Percentiles rank a stretch among this genome's conserved stretches.
Evolutionary conservation across 176 grass and related monocot species (phyloP).

Genomic region (Rhynchospora breviuscula): DNA sequence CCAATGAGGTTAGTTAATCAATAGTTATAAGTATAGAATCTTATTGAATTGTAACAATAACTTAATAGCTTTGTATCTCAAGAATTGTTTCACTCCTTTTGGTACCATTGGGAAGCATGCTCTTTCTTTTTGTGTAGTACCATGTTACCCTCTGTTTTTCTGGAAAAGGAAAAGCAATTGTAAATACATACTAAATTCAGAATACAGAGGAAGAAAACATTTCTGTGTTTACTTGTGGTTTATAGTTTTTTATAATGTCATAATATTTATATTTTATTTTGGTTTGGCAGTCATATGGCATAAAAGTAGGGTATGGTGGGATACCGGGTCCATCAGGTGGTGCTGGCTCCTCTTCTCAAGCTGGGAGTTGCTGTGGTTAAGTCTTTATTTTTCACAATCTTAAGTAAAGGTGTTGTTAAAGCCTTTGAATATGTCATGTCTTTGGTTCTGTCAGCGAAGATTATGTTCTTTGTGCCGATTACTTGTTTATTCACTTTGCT

Average conservation of each 20-base stretch:
- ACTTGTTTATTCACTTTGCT: constrained; percentile 16
- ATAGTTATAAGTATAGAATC: not conserved
- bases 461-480: constrained; percentile 13
- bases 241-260: not conserved
- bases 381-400: constrained; percentile 1
- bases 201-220: not conserved
- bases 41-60: not conserved
- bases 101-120: not conserved
- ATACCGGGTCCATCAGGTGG: constrained; percentile 31
- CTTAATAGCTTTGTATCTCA: not conserved
- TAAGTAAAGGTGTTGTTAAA: constrained; percentile 2
- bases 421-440: constrained; percentile 18
- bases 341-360: constrained; percentile 31
- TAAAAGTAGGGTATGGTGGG: constrained; percentile 44
- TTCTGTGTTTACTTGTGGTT: not conserved
- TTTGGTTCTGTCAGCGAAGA: constrained; percentile 1
- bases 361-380: constrained; percentile 39
- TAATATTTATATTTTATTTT: constrained; percentile 12
- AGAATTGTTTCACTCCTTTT: not conserved
- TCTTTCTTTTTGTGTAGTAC: not conserved
- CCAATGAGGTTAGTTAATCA: constrained; percentile 37
- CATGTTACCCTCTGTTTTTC: not conserved
- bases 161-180: not conserved
- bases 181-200: not conserved
- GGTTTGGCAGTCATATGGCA: constrained; percentile 35